Evolutionary conservation across 106 monocot species (phyloP).

Genomic region (Acorus gramineus): DNA sequence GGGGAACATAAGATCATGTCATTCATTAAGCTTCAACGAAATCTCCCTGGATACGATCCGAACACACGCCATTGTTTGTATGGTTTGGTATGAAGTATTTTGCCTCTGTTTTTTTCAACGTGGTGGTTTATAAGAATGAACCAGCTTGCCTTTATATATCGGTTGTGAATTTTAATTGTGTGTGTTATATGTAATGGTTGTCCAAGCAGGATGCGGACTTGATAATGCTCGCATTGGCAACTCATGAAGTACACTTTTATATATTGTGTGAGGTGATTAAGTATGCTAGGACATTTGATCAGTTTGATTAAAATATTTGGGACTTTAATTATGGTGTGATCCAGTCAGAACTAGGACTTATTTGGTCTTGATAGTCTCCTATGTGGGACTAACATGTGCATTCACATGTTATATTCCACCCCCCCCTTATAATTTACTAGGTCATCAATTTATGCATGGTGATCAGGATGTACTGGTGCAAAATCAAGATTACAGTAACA

Average conservation of each 20-base stretch:
- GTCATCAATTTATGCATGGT: too few relatives aligned
- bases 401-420: too few relatives aligned
- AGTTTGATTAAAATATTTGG: too few relatives aligned
- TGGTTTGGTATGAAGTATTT: constrained; percentile 33
- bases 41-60: constrained; percentile 34
- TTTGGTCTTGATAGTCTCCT: too few relatives aligned
- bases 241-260: constrained; percentile 57
- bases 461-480: constrained; percentile 18
- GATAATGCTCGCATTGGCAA: constrained; percentile 61
- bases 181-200: neutral
- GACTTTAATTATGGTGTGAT: too few relatives aligned
- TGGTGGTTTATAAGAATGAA: too few relatives aligned
- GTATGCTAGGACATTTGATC: neutral
- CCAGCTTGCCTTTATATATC: too few relatives aligned
- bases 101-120: neutral
- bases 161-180: neutral
- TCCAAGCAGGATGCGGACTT: constrained; percentile 53
- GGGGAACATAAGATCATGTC: constrained; percentile 62
- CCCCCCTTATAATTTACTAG: too few relatives aligned
- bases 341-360: too few relatives aligned
- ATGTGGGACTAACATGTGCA: too few relatives aligned
- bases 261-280: constrained; percentile 45
- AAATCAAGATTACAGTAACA: neutral
- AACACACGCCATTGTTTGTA: constrained; percentile 55
- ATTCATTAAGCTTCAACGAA: constrained; percentile 40